Conservation (phyloP, 768 basidiomycete genomes). For the Rhodotorula taiwanensis region DNA sequence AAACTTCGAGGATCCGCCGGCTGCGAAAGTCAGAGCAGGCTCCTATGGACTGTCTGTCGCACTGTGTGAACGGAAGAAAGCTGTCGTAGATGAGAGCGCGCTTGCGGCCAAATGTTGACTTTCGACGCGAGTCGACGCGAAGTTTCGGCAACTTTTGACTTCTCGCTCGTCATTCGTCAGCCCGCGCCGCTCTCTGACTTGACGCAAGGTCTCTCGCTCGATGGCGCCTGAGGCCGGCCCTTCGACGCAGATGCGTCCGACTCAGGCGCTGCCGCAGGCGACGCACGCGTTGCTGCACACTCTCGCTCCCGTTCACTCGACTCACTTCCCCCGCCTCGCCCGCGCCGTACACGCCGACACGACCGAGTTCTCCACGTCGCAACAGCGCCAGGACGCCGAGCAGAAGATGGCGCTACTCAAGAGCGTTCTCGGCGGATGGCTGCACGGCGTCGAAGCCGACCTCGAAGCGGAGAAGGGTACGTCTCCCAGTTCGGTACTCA, state of each 20-base stretch:
- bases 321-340: conserved; percentile 4
- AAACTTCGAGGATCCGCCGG: too few species aligned
- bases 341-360: conserved; percentile 13
- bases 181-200: too few species aligned
- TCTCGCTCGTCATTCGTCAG: too few species aligned
- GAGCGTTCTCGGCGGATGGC: conserved; percentile 32
- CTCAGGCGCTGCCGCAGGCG: background rate
- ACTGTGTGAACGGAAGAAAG: too few species aligned
- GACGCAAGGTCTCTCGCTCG: too few species aligned
- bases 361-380: conserved; percentile 2
- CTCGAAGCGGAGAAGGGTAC: conserved; percentile 11
- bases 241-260: background rate
- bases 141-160: too few species aligned
- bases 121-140: too few species aligned
- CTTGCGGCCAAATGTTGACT: too few species aligned
- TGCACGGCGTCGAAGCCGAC: conserved; percentile 29
- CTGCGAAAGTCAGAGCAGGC: too few species aligned
- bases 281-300: conserved; percentile 10
- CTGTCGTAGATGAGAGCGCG: too few species aligned
- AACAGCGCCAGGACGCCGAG: conserved; percentile 17
- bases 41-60: too few species aligned
- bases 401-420: conserved; percentile 26
- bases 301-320: conserved; percentile 14
- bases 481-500: background rate
- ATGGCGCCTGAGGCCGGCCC: background rate